These are phyloP conservation scores for Evansstolkia leycettana DNA, from an alignment of 495 filamentous ascomycete genomes.

Conservation along the genomic window DNA sequence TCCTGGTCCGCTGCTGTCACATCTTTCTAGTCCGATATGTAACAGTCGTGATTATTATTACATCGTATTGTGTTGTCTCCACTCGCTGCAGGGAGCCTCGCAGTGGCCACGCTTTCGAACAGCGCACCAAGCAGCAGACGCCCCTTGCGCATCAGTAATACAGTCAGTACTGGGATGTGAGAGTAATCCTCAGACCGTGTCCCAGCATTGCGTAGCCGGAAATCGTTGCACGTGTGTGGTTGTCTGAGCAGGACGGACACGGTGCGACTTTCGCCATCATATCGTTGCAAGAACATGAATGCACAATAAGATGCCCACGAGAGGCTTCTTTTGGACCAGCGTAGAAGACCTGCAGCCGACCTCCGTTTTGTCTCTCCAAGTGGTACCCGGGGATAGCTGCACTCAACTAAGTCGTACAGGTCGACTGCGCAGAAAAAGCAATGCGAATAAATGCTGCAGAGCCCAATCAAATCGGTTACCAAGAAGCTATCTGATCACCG, in stretches of 20 bases:
- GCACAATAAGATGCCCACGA: too few species aligned
- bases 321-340: conserved; percentile 4
- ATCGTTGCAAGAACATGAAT: too few species aligned
- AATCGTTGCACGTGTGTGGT: too few species aligned
- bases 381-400: conserved; percentile 6
- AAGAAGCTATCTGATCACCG: too few species aligned
- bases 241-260: too few species aligned
- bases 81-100: conserved; percentile 24
- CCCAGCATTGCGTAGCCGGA: too few species aligned
- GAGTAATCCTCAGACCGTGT: too few species aligned
- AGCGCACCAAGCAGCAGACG: conserved; percentile 12
- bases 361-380: conserved; percentile 5
- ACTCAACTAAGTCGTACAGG: conserved; percentile 13
- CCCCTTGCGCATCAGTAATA: conserved; percentile 8
- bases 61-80: conserved; percentile 18
- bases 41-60: too few species aligned
- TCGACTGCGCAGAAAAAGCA: conserved; percentile 1
- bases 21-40: too few species aligned
- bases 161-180: too few species aligned
- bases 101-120: conserved; percentile 32
- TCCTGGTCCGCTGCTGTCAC: conserved; percentile 30
- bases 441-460: not conserved
- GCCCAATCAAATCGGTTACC: too few species aligned
- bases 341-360: not conserved
- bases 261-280: too few species aligned